phyloP scores from a whole-genome alignment of 345 rosid species.

The Draba incana region DNA sequence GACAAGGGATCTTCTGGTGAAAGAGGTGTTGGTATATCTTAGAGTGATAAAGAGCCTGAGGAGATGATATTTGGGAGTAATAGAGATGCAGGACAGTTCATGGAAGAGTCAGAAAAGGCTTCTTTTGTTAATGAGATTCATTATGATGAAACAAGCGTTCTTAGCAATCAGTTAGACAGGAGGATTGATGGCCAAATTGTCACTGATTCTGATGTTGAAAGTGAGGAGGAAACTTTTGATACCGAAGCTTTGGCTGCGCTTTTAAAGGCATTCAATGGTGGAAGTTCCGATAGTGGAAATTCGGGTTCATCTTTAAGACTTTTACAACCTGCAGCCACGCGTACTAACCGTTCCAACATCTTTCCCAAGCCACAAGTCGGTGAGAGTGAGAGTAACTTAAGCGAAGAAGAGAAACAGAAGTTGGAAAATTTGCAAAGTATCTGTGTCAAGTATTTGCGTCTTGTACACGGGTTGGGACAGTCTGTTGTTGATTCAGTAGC shows the following conservation, averaged over 20 bases:
- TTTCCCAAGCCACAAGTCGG: constrained; percentile 52
- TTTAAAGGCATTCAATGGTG: constrained; percentile 83
- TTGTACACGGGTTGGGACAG: constrained; percentile 72
- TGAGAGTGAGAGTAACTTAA: constrained; percentile 64
- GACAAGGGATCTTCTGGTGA: constrained; percentile 36
- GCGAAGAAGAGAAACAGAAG: constrained; percentile 80
- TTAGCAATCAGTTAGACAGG: constrained; percentile 57
- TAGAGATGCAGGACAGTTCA: constrained; percentile 77
- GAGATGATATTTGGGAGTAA: constrained; percentile 69
- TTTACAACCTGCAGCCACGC: constrained; percentile 65
- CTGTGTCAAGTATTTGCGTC: constrained; percentile 84
- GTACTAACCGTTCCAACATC: constrained; percentile 58
- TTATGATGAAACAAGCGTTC: constrained; percentile 55
- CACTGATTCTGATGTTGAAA: constrained; percentile 87
- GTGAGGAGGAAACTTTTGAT: constrained; percentile 74
- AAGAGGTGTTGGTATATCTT: constrained; percentile 51
- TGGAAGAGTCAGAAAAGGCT: constrained; percentile 73
- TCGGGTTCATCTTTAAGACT: constrained; percentile 77
- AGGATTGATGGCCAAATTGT: constrained; percentile 78
- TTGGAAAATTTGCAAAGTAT: constrained; percentile 74
- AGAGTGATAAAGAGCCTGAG: constrained; percentile 63
- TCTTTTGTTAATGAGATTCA: constrained; percentile 59
- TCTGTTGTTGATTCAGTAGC: constrained; percentile 81
- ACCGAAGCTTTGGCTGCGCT: constrained; percentile 90
- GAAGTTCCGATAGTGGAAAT: constrained; percentile 61